These are phyloP conservation scores for Plasmodium reichenowi DNA, from an alignment of 169 alveolate species.

Conservation along the genomic window DNA sequence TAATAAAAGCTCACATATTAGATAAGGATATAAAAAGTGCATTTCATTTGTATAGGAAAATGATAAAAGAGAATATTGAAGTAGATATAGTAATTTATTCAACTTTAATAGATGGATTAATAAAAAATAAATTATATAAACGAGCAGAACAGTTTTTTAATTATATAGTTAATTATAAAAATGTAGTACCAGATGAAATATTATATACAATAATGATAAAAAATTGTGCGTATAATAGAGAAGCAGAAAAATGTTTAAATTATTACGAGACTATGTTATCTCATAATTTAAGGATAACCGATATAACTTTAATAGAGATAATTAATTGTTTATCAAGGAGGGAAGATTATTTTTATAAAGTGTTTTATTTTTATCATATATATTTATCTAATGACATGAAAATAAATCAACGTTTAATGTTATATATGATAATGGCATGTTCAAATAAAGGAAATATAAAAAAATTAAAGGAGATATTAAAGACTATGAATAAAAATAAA, in stretches of 20 bases:
- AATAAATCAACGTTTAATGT: constrained; percentile 63
- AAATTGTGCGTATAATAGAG: constrained; percentile 79
- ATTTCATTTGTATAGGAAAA: constrained; percentile 83
- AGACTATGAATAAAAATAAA: constrained; percentile 70
- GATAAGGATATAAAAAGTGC: constrained; percentile 85
- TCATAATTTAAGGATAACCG: constrained; percentile 82
- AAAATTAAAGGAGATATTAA: constrained; percentile 80
- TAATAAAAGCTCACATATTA: constrained; percentile 84
- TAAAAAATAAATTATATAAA: constrained; percentile 71
- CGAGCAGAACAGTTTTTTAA: constrained; percentile 88
- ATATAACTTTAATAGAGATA: constrained; percentile 86
- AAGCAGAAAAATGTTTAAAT: constrained; percentile 88
- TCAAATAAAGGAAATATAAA: constrained; percentile 80
- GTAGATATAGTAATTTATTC: constrained; percentile 86
- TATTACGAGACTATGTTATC: constrained; percentile 86
- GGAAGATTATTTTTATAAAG: constrained; percentile 78
- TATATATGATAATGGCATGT: constrained; percentile 80
- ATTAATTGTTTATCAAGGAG: constrained; percentile 82
- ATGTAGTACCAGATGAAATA: constrained; percentile 88
- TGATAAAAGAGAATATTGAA: constrained; percentile 85
- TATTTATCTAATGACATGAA: constrained; percentile 86
- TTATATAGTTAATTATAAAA: constrained; percentile 86
- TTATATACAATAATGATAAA: constrained; percentile 90
- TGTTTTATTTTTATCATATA: constrained; percentile 85
- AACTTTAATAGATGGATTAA: constrained; percentile 86